Base-by-base conservation (phyloP, 805 yeast genomes). In the Ogataea siamensis region DNA sequence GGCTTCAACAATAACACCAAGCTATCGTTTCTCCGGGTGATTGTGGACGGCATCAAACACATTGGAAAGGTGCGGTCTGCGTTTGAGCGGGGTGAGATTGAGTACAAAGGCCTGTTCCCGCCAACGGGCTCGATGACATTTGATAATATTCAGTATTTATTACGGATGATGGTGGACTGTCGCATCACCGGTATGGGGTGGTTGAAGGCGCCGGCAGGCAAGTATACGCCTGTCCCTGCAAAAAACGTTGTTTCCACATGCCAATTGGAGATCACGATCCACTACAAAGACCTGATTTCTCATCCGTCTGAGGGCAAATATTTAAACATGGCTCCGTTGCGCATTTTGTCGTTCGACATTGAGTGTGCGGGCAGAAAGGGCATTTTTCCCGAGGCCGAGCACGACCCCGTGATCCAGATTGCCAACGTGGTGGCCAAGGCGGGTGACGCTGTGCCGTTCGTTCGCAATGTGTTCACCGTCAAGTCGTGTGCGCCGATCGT, bases 331-430 rank as follows among this genome's bases (percentile, higher is more conserved):
- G 98, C 99, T 1, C 99, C 99, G 0, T 70, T 93, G 43, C 81
- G 99, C 54, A 80, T 93, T 33, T 68, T 93, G 49, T 88, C 97
- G 8, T 91, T 93, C 60, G 99, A 93, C 71, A 93, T 93, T 45
- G 99, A 93, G 63, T 93, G 99, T 73, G 93, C 99, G 3, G 99
- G 99, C 30, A 78, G 99, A 63, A 84, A 87, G 48, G 99, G 99
- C 37, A 75, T 93, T 9, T 93, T 93, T 60, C 99, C 99, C 1
- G 99, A 93, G 56, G 83, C 99, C 2, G 84, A 84, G 45, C 74
- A 78, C 32, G 99, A 93, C 66, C 84, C 96, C 0, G 96, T 93
- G 7, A 93, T 93, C 56, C 99, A 94, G 63, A 94, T 93, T 46
- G 99, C 99, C 5, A 91, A 87, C 55, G 96, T 93, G 19, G 95